Evolutionary conservation across 2,329 filamentous ascomycete genomes (phyloP).

Genomic region (Claviceps humidiphila): DNA sequence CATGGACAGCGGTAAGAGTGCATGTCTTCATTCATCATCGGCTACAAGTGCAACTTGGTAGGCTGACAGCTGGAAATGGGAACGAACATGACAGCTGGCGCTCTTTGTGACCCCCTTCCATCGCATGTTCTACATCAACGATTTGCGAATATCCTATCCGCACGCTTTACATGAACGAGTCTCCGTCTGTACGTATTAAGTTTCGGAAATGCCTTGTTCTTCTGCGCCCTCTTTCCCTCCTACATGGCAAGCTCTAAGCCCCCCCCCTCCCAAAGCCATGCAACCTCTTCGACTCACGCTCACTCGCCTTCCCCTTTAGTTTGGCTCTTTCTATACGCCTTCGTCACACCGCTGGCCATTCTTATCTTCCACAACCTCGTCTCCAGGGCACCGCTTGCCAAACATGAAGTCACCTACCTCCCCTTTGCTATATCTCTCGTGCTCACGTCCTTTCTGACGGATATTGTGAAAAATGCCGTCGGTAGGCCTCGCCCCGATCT

Average conservation of each 20-base stretch:
- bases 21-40: not conserved
- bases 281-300: not conserved
- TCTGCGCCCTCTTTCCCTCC: not conserved
- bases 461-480: slow-evolving; percentile 80
- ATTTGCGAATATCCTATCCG: slow-evolving; percentile 73
- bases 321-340: slow-evolving; percentile 69
- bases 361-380: slow-evolving; percentile 53
- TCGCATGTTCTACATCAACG: slow-evolving; percentile 83
- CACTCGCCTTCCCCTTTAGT: slow-evolving; percentile 20
- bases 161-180: slow-evolving; percentile 78
- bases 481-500: slow-evolving; percentile 56
- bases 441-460: slow-evolving; percentile 71
- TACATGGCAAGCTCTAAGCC: not conserved
- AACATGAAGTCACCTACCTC: slow-evolving; percentile 74
- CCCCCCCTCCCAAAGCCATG: not conserved
- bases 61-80: slow-evolving; percentile 1
- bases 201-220: not conserved
- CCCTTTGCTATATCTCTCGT: slow-evolving; percentile 66
- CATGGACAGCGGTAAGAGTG: slow-evolving; percentile 3
- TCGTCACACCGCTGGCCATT: slow-evolving; percentile 53
- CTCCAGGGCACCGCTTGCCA: slow-evolving; percentile 53
- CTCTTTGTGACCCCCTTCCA: slow-evolving; percentile 66
- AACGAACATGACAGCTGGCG: slow-evolving; percentile 12
- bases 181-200: slow-evolving; percentile 46
- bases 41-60: not conserved